Percentiles rank a stretch among this genome's conserved stretches.
These are phyloP conservation scores for Musa beccarii DNA, from an alignment of 176 grass and related monocot genomes.

Conservation along the genomic window DNA sequence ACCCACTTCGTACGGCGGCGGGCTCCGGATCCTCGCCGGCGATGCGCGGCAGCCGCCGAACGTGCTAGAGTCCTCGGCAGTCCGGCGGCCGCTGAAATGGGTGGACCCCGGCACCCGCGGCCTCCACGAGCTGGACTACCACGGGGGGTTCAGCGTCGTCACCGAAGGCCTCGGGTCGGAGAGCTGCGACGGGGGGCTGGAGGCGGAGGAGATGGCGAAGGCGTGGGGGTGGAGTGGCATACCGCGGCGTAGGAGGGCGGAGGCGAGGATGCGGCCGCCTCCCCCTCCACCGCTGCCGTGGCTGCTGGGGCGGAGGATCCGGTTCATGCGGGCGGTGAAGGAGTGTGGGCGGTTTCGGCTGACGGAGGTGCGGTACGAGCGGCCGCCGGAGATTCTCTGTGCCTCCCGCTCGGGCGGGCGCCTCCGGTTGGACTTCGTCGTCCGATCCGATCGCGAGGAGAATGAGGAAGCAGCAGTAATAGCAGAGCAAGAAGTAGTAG, in stretches of 20 bases:
- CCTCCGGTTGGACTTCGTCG: constrained; percentile 11
- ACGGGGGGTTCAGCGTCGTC: not conserved
- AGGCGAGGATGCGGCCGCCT: not conserved
- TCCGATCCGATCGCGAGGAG: not conserved
- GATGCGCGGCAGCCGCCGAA: not conserved
- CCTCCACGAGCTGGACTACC: not conserved
- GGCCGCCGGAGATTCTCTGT: constrained; percentile 3
- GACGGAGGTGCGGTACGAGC: constrained; percentile 10
- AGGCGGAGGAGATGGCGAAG: not conserved
- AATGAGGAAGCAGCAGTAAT: not conserved
- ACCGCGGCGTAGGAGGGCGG: not conserved
- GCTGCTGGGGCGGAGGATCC: not conserved
- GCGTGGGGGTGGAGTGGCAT: too few relatives aligned
- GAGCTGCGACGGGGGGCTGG: constrained; percentile 12
- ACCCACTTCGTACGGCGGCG: not conserved
- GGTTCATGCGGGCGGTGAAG: constrained; percentile 12
- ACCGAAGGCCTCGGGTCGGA: constrained; percentile 18
- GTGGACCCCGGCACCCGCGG: constrained; percentile 8
- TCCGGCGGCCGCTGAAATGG: not conserved
- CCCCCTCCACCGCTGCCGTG: constrained; percentile 1
- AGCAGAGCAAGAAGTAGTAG: not conserved
- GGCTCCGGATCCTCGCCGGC: constrained; percentile 4
- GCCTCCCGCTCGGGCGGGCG: constrained; percentile 13
- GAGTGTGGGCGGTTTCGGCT: constrained; percentile 6
- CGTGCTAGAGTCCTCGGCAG: not conserved